Percentiles rank a stretch among this genome's conserved stretches.
Conservation (phyloP, 257 asterid genomes). For the Ilex asprella region DNA sequence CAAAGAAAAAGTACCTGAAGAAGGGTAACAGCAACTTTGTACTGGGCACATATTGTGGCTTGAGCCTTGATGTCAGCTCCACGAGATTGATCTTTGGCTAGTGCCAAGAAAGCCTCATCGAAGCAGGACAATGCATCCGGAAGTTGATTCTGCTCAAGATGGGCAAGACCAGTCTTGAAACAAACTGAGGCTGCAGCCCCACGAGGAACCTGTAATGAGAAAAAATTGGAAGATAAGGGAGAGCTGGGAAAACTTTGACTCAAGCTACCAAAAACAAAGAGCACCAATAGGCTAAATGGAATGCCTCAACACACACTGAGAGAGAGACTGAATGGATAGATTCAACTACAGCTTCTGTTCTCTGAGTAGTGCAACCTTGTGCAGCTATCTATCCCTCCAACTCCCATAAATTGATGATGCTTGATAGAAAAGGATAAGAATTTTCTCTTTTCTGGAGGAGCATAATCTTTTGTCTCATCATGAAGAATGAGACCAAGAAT, state of each 20-base stretch:
- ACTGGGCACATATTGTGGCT: slow-evolving; percentile 99
- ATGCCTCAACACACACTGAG: too few relatives aligned
- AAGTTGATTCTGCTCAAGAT: slow-evolving; percentile 98
- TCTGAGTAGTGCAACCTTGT: too few relatives aligned
- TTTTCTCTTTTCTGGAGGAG: too few relatives aligned
- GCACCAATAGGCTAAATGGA: not conserved
- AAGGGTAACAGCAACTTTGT: slow-evolving; percentile 96
- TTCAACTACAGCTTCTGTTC: too few relatives aligned
- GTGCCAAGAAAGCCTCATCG: slow-evolving; percentile 93
- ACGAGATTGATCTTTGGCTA: slow-evolving; percentile 99
- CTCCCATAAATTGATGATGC: too few relatives aligned
- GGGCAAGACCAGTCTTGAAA: slow-evolving; percentile 93
- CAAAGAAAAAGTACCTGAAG: slow-evolving; percentile 57
- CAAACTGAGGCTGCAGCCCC: slow-evolving; percentile 95
- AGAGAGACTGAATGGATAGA: too few relatives aligned
- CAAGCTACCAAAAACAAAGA: not conserved
- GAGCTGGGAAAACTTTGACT: not conserved
- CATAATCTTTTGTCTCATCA: too few relatives aligned
- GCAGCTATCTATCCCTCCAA: too few relatives aligned
- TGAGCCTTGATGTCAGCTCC: slow-evolving; percentile 99
- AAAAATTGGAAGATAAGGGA: slow-evolving; percentile 9
- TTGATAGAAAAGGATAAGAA: too few relatives aligned
- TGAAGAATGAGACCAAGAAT: too few relatives aligned
- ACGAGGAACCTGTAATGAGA: slow-evolving; percentile 76
- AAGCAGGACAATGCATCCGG: slow-evolving; percentile 98